Conservation (phyloP, 129 eudicot species). For the Saussurea involucrata region DNA sequence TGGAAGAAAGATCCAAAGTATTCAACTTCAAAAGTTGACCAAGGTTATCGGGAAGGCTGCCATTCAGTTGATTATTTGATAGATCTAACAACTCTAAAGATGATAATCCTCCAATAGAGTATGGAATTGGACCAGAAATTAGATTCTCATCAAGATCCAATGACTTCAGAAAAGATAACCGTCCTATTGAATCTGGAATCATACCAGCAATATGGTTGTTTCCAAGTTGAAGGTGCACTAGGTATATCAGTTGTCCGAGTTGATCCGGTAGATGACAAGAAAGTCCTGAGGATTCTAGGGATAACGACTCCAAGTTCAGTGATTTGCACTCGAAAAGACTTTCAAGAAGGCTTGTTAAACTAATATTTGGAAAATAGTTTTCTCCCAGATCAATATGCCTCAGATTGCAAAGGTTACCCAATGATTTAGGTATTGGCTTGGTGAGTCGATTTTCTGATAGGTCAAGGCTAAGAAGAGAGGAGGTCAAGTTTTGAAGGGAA, state of each 20-base stretch:
- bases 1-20: conserved; percentile 4
- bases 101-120: conserved; percentile 23
- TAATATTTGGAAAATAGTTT: not conserved
- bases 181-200: not conserved
- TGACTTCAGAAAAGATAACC: not conserved
- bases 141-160: conserved; percentile 24
- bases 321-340: not conserved
- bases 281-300: not conserved
- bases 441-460: not conserved
- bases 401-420: not conserved
- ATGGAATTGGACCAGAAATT: conserved; percentile 25
- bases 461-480: not conserved
- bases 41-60: conserved; percentile 28
- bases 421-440: not conserved
- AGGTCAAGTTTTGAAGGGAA: not conserved
- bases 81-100: conserved; percentile 16
- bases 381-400: not conserved
- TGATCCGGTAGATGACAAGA: not conserved
- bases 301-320: not conserved
- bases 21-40: conserved; percentile 31
- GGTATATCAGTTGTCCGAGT: not conserved
- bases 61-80: conserved; percentile 21
- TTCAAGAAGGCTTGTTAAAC: not conserved
- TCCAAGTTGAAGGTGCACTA: not conserved
- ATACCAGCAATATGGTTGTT: not conserved